A percentile compares a stretch with the other conserved stretches of the same genome.
These are phyloP conservation scores for Cymbidium sinense DNA, from an alignment of 106 monocot genomes.

Conservation along the genomic window DNA sequence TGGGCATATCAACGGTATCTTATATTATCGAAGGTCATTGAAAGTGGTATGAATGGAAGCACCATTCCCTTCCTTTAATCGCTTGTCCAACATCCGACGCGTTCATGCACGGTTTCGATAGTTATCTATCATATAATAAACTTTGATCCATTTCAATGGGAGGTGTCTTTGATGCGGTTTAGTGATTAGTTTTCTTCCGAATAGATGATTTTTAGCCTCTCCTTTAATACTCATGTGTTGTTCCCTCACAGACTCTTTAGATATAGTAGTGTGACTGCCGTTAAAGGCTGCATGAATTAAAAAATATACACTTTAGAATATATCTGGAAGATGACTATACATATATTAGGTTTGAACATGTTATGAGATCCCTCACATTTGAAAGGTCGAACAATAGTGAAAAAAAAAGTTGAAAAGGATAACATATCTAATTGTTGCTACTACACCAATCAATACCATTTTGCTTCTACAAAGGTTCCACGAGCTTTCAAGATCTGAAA, in stretches of 20 bases:
- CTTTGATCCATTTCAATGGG: not conserved
- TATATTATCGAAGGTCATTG: slow-evolving; percentile 15
- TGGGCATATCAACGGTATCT: slow-evolving; percentile 30
- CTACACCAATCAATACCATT: slow-evolving; percentile 55
- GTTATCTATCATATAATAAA: not conserved
- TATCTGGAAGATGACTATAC: not conserved
- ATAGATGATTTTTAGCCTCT: not conserved
- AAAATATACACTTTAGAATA: not conserved
- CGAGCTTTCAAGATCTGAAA: slow-evolving; percentile 33
- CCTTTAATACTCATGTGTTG: not conserved
- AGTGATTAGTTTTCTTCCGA: not conserved
- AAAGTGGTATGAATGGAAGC: slow-evolving; percentile 22
- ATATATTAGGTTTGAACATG: not conserved
- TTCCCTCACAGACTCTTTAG: not conserved
- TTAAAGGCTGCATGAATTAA: not conserved
- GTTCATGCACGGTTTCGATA: not conserved
- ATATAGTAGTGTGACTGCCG: not conserved
- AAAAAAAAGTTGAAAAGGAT: slow-evolving; percentile 37
- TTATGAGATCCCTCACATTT: slow-evolving; percentile 31
- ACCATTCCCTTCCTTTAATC: slow-evolving; percentile 14
- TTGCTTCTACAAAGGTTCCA: slow-evolving; percentile 36
- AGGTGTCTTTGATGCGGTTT: not conserved
- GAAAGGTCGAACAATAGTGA: slow-evolving; percentile 28
- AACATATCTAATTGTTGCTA: slow-evolving; percentile 33
- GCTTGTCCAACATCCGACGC: not conserved